phyloP scores from a whole-genome alignment of 2,329 filamentous ascomycete species.

The Penicillium sp. region DNA sequence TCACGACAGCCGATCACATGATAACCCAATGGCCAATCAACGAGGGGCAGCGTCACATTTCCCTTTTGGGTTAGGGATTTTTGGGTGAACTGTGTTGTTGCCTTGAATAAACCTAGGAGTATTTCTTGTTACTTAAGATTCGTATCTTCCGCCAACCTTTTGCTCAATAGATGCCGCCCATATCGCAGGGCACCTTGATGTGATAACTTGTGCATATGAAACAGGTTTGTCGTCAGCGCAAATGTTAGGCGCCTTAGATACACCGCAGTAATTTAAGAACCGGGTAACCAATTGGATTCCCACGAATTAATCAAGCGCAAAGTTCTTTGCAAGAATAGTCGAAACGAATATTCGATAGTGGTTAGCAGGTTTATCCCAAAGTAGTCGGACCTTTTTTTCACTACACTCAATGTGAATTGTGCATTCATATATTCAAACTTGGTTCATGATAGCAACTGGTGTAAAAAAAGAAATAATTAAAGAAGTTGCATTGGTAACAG shows the following conservation, averaged over 20 bases:
- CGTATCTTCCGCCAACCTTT: background rate
- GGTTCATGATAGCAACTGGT: background rate
- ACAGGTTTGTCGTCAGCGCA: background rate
- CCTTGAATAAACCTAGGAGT: background rate
- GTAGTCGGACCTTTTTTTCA: background rate
- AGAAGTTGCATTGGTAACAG: background rate
- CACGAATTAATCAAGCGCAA: background rate
- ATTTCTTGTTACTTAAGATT: background rate
- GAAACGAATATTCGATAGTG: too few relatives aligned
- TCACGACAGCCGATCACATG: slow-evolving; percentile 18
- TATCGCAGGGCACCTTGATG: background rate
- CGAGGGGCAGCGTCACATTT: background rate
- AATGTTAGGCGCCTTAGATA: background rate
- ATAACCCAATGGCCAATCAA: background rate
- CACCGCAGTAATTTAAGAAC: background rate
- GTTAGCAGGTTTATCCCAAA: too few relatives aligned
- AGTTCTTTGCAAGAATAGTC: background rate
- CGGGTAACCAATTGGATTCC: background rate
- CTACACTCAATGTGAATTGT: background rate
- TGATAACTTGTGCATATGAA: background rate
- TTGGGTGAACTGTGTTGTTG: background rate
- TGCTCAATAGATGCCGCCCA: background rate
- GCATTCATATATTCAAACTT: background rate
- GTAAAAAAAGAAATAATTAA: background rate
- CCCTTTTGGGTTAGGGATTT: background rate